Evolutionary conservation across 2,329 filamentous ascomycete species (phyloP), one percentile per base, ranked within the genome.

Genomic region (Ophiostoma piceae): DNA sequence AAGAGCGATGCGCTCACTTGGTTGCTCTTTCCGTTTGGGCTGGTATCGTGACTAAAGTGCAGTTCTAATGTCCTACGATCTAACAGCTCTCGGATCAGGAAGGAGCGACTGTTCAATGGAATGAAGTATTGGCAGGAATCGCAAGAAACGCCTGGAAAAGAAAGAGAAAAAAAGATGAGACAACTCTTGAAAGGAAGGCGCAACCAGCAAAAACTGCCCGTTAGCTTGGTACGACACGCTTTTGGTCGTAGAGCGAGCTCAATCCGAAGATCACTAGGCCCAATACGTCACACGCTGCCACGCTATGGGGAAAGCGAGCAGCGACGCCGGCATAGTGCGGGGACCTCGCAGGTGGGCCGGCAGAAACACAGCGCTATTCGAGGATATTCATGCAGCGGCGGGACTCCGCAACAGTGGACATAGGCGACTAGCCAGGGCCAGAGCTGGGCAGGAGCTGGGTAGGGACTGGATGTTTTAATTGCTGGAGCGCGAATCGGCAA

Each of bases 191-290:
- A 57, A 26, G 51, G 51, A 57, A 57, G 22, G 51, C 51, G n/a
- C 51, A 57, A 57, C 51, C 51, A 57, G 22, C 22, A 22, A 57
- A 22, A 16, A 26, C n/a, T 57, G 43, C 19, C 43, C 22, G 60
- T 26, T 64, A 35, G 60, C 60, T 35, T 32, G 60, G 60, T 64
- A 57, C 22, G 22, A 22, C n/a, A 57, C 51, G 43, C 43, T 9
- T 47, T 47, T 47, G 43, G 43, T 57, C 19, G 51, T 57, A 57
- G 43, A 47, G 43, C 22, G 29, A 60, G 60, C 60, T 64, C 29
- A 4, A 37, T 64, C 60, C 60, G 29, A 64, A 64, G 32, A 64
- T 37, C 29, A 26, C 60, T 64, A 64, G 60, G 60, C 60, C 60
- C n/a, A 62, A 62, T 29, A 62, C 22, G 57, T 26, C 57, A 62